Conservation (phyloP, 768 basidiomycete genomes). For the Mycena rosella region DNA sequence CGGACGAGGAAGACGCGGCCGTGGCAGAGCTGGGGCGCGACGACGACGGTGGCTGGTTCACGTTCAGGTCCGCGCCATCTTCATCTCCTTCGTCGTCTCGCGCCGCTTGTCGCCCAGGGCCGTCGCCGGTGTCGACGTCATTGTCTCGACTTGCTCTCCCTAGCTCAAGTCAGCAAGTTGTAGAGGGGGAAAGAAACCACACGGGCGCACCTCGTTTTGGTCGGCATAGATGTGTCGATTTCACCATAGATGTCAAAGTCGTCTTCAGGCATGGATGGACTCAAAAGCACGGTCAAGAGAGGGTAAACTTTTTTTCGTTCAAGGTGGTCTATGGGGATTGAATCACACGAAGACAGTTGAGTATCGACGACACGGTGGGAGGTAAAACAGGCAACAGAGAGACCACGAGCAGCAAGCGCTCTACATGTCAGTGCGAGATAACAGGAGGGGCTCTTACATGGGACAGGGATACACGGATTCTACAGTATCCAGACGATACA, state of each 20-base stretch:
- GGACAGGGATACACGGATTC: slow-evolving; percentile 29
- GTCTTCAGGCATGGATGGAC: slow-evolving; percentile 72
- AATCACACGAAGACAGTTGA: slow-evolving; percentile 54
- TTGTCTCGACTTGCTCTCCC: slow-evolving; percentile 58
- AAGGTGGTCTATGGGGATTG: slow-evolving; percentile 40
- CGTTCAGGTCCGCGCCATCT: slow-evolving; percentile 47
- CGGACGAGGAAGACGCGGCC: slow-evolving; percentile 41
- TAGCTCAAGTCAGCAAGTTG: slow-evolving; percentile 42
- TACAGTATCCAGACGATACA: slow-evolving; percentile 40
- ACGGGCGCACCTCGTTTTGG: slow-evolving; percentile 45
- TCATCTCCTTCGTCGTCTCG: slow-evolving; percentile 64
- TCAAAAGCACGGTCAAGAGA: slow-evolving; percentile 36
- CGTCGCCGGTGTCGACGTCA: slow-evolving; percentile 67
- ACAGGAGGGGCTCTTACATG: slow-evolving; percentile 53
- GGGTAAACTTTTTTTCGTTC: slow-evolving; percentile 33
- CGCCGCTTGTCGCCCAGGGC: slow-evolving; percentile 82
- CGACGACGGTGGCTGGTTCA: slow-evolving; percentile 49
- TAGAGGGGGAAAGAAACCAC: slow-evolving; percentile 2
- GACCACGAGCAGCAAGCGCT: slow-evolving; percentile 30
- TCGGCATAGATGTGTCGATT: slow-evolving; percentile 57
- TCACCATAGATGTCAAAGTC: slow-evolving; percentile 89
- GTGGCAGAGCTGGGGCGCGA: slow-evolving; percentile 45
- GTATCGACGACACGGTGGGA: slow-evolving; percentile 54
- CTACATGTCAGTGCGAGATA: slow-evolving; percentile 43
- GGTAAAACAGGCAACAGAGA: slow-evolving; percentile 47